Evolutionary conservation across 2,329 filamentous ascomycete species (phyloP), one percentile per base, ranked within the genome.

Genomic region (Pseudopyrenochaeta lycopersici): DNA sequence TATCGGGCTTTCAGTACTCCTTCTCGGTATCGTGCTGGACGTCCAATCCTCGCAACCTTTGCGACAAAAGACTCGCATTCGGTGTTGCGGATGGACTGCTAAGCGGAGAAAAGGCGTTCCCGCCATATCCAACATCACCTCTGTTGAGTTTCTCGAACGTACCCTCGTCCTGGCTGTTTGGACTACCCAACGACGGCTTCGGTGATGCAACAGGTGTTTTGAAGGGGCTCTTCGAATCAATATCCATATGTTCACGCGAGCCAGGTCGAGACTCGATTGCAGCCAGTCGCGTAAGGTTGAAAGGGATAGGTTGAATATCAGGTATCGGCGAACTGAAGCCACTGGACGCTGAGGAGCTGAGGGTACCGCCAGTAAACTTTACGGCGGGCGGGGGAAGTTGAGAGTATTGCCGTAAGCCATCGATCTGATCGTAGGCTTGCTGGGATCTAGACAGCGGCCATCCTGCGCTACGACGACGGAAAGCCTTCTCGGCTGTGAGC

Each of bases 1-100:
- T 23, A 23, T 6, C 21, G 12, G 20, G 36, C 23, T 30, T 42
- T 42, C 7, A 42, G 12, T 10, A n/a, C 23, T 30, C 40, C 40
- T n/a, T 36, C 14, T 61, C 56, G 15, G 58, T 49, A 33, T 61
- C 52, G 33, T 49, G 70, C 52, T 81, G 76, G 11, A 82, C 77
- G 32, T 86, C 89, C 5, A 91, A 76, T 5, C 85, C 84, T 60
- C 86, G 83, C 39, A 94, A 77, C 51, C 87, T 83, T 70, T 86
- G 86, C 10, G 90, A 90, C 14, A 95, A 77, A 14, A 95, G 75
- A 2, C 90, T 85, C 64, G 91, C 88, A 4, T 84, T 81, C 81
- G 32, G 88, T 84, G 66, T 90, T 88, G 31, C 87, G 83, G 17
- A 56, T n/a, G 64, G 52, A n/a, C 64, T 64, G 18, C 58, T 47